Percentiles rank a stretch among this genome's conserved stretches.
These are phyloP conservation scores for Mucor indicus DNA, from an alignment of 371 early-diverging fungal genomes.

Conservation along the genomic window DNA sequence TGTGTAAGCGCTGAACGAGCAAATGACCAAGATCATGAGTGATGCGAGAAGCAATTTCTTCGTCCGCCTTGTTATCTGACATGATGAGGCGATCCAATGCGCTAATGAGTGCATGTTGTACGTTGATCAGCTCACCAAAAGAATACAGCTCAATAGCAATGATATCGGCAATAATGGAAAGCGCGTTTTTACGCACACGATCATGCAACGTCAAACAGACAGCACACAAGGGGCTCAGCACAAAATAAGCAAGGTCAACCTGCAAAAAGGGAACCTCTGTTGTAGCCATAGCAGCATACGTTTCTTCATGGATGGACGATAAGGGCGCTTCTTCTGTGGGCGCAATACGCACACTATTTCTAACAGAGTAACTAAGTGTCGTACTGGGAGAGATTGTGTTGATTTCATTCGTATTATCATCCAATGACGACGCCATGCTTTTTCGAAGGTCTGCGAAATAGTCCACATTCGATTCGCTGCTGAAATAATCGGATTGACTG, in stretches of 20 bases:
- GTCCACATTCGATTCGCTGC: neutral
- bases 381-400: neutral
- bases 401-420: neutral
- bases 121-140: conserved; percentile 46
- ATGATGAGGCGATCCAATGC: conserved; percentile 60
- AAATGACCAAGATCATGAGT: conserved; percentile 27
- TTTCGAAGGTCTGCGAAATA: conserved; percentile 7
- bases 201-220: conserved; percentile 61
- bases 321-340: conserved; percentile 17
- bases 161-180: conserved; percentile 60
- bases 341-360: conserved; percentile 19
- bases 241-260: conserved; percentile 47
- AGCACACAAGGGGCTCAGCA: conserved; percentile 62
- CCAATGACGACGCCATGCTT: conserved; percentile 12
- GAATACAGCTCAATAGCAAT: conserved; percentile 59
- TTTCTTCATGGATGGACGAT: conserved; percentile 6
- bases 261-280: conserved; percentile 29
- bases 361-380: neutral
- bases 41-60: conserved; percentile 29
- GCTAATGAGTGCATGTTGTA: conserved; percentile 61
- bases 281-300: neutral
- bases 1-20: conserved; percentile 24
- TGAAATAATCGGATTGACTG: conserved; percentile 8
- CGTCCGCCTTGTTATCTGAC: conserved; percentile 58
- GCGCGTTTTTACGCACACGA: conserved; percentile 50